Base-by-base conservation (phyloP, 805 yeast species). In the Kluyveromyces aestuarii region DNA sequence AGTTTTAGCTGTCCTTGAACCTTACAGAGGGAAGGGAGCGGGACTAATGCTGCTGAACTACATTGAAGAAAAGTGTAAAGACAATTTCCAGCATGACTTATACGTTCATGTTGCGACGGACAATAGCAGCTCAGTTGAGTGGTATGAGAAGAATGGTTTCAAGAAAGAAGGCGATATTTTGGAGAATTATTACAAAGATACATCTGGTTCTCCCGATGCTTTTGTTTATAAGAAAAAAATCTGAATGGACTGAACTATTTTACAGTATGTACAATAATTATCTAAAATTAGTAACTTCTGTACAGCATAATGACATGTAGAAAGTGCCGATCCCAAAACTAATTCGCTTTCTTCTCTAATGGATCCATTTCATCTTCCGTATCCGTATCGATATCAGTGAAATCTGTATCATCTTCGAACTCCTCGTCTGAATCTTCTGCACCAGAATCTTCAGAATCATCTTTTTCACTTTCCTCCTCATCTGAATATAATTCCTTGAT, bases 401-500 rank as follows among this genome's bases (percentile, higher is more conserved):
- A 63, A 37, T 66, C 68, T 40, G 60, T 57, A 40, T 59, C 65
- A 16, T 52, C 51, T 13, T 60, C 67, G n/a, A 73, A 80, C 17
- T 60, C 70, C 55, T 80, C 86, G 42, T 72, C 84, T 48, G 81
- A 85, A 0, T 82, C 80, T 52, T 81, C 87, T 2, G 83, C 78
- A 57, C 80, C 86, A 39, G 66, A 71, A 25, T 67, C 70, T 18
- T 61, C 67, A 37, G 65, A 70, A 8, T 64, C 63, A 25, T 57
- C 58, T 14, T 60, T 75, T 14, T 71, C 77, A 21, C 66, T 74
- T 14, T 66, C 72, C 59, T 83, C 90, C 59, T 84, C 90, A 47
- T 79, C 86, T 2, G 88, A 84, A 47, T 80, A 87, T 38, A 84
- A 80, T 47, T 83, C 79, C 47, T 76, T 87, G 48, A 77, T 73